These are phyloP conservation scores for Alternaria ethzedia DNA, from an alignment of 2,329 filamentous ascomycete species.

Conservation along the genomic window DNA sequence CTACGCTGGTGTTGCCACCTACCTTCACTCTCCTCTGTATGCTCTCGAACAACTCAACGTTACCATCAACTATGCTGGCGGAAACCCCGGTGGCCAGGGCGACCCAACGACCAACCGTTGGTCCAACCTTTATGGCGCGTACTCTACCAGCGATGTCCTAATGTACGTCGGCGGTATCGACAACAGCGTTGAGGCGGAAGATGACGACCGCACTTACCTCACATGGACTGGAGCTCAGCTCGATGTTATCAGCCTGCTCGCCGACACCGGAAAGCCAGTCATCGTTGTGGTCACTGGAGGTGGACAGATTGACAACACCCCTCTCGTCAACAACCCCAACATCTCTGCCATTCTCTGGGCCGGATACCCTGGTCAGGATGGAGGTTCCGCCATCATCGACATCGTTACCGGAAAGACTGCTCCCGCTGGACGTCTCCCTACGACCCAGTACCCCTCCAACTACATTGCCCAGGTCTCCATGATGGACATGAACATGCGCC, in stretches of 20 bases:
- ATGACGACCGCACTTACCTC: constrained; percentile 59
- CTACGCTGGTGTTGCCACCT: constrained; percentile 64
- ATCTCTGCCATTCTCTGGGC: constrained; percentile 64
- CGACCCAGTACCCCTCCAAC: constrained; percentile 62
- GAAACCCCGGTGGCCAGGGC: constrained; percentile 30
- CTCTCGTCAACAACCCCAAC: constrained; percentile 56
- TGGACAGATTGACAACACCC: constrained; percentile 60
- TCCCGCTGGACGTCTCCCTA: constrained; percentile 62
- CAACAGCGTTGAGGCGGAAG: constrained; percentile 60
- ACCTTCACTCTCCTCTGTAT: constrained; percentile 60
- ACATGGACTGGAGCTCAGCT: constrained; percentile 62
- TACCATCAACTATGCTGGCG: constrained; percentile 36
- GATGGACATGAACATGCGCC: constrained; percentile 64
- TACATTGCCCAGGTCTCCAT: constrained; percentile 61
- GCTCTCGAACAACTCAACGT: constrained; percentile 58
- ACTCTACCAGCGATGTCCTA: constrained; percentile 56
- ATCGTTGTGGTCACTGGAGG: constrained; percentile 62
- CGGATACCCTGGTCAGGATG: constrained; percentile 67
- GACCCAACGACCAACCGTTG: constrained; percentile 37
- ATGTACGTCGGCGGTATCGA: constrained; percentile 65
- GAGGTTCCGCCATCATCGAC: constrained; percentile 63
- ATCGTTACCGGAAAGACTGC: constrained; percentile 60
- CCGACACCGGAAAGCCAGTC: constrained; percentile 56
- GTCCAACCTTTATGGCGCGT: constrained; percentile 19
- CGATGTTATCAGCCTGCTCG: constrained; percentile 58